Evolutionary conservation across 2,329 filamentous ascomycete species (phyloP).

Genomic region (Pezicula neosporulosa): DNA sequence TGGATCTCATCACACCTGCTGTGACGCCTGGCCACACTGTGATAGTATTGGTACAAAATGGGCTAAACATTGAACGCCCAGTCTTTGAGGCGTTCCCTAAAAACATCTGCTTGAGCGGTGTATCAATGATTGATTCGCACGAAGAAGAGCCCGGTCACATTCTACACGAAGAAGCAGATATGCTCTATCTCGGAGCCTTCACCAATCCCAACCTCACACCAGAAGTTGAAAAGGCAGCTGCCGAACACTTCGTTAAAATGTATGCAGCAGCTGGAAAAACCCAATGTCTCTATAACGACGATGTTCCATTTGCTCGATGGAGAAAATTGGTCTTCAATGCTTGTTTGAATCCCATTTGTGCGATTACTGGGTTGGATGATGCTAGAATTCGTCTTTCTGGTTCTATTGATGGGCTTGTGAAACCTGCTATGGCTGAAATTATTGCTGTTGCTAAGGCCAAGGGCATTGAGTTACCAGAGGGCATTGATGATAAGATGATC

Average conservation of each 20-base stretch:
- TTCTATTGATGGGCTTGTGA: constrained; percentile 22
- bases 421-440: constrained; percentile 21
- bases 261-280: constrained; percentile 10
- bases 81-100: constrained; percentile 14
- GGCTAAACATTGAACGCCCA: constrained; percentile 15
- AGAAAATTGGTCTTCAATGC: constrained; percentile 16
- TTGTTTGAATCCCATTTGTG: constrained; percentile 15
- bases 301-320: constrained; percentile 13
- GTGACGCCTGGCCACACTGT: constrained; percentile 14
- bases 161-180: constrained; percentile 13
- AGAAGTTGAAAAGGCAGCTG: constrained; percentile 7
- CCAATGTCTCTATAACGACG: constrained; percentile 6
- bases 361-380: constrained; percentile 13
- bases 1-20: constrained; percentile 11
- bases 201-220: constrained; percentile 8
- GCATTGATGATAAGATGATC: constrained; percentile 32
- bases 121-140: constrained; percentile 16
- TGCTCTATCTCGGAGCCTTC: constrained; percentile 11
- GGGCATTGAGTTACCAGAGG: constrained; percentile 17
- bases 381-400: constrained; percentile 13
- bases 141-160: constrained; percentile 9
- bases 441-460: constrained; percentile 13
- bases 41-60: constrained; percentile 16
- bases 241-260: constrained; percentile 10
- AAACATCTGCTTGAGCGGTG: constrained; percentile 14